Percentiles rank a stretch among this genome's conserved stretches.
Evolutionary conservation across 2,329 filamentous ascomycete genomes (phyloP).

Genomic region (Colletotrichum cereale): DNA sequence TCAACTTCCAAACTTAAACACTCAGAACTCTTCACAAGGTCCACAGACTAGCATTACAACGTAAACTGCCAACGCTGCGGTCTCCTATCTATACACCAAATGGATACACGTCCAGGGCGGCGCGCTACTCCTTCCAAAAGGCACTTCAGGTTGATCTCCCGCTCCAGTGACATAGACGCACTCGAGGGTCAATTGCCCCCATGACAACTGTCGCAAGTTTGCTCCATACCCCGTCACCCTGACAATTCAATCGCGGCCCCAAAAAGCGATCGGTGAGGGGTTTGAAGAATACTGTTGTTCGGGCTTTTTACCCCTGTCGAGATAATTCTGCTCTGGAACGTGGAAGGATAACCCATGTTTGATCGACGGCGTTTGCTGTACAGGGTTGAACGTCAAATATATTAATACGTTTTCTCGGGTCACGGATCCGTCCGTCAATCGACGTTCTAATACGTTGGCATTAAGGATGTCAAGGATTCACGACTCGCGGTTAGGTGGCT

Average conservation of each 20-base stretch:
- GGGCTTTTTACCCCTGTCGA: not conserved
- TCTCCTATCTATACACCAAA: not conserved
- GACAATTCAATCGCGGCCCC: not conserved
- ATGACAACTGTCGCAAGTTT: not conserved
- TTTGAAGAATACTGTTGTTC: no score
- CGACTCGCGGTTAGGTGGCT: slow-evolving; percentile 16
- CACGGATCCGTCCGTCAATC: not conserved
- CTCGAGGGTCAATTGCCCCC: no score
- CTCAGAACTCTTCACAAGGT: not conserved
- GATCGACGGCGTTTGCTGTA: slow-evolving; percentile 3
- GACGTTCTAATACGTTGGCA: not conserved
- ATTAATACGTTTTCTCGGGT: not conserved
- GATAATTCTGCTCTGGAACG: not conserved
- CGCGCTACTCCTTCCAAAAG: not conserved
- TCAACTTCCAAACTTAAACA: not conserved
- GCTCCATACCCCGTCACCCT: not conserved
- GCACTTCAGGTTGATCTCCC: not conserved
- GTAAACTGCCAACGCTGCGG: no score
- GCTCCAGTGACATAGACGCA: not conserved
- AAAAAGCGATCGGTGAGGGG: not conserved
- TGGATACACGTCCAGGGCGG: not conserved
- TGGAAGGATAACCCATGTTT: slow-evolving; percentile 10
- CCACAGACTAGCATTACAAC: not conserved
- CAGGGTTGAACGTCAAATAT: not conserved
- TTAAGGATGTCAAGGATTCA: slow-evolving; percentile 1